Evolutionary conservation across 208 protist species (phyloP).

Genomic region (Sergeia podlipaevii): DNA sequence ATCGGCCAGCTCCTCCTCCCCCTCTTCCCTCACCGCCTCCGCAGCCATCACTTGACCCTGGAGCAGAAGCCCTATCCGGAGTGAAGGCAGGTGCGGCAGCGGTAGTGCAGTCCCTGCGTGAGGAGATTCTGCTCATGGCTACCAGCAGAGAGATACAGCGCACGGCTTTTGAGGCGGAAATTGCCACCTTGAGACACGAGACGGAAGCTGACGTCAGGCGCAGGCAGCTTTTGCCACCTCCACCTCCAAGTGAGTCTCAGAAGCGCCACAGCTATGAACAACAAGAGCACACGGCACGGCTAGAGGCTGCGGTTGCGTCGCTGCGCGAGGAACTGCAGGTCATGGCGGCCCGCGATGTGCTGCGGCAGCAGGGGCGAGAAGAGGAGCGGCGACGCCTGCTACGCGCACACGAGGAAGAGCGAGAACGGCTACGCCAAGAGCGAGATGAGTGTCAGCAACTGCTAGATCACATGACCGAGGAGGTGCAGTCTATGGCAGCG

Average conservation of each 20-base stretch:
- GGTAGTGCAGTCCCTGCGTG: conserved; percentile 16
- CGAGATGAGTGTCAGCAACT: conserved; percentile 49
- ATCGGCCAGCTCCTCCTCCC: conserved; percentile 3
- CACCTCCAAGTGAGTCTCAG: neutral
- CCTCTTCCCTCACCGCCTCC: neutral
- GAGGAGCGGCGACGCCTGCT: conserved; percentile 48
- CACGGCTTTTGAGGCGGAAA: neutral
- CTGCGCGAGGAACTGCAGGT: conserved; percentile 37
- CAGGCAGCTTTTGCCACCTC: conserved; percentile 7
- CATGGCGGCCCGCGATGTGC: conserved; percentile 43
- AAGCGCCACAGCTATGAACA: neutral
- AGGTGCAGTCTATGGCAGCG: conserved; percentile 32
- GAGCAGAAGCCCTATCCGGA: neutral
- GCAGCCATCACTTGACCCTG: too few species aligned
- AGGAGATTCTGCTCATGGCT: conserved; percentile 13
- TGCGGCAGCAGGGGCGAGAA: conserved; percentile 32
- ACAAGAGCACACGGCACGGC: conserved; percentile 21
- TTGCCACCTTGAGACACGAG: conserved; percentile 10
- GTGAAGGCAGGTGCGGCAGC: conserved; percentile 7
- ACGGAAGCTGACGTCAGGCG: conserved; percentile 5
- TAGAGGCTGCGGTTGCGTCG: conserved; percentile 28
- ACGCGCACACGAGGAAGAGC: conserved; percentile 33
- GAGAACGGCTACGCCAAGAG: conserved; percentile 30
- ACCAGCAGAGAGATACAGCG: conserved; percentile 2
- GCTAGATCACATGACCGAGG: conserved; percentile 47